phyloP scores from a whole-genome alignment of 768 basidiomycete species.

The Podaxis sp. region DNA sequence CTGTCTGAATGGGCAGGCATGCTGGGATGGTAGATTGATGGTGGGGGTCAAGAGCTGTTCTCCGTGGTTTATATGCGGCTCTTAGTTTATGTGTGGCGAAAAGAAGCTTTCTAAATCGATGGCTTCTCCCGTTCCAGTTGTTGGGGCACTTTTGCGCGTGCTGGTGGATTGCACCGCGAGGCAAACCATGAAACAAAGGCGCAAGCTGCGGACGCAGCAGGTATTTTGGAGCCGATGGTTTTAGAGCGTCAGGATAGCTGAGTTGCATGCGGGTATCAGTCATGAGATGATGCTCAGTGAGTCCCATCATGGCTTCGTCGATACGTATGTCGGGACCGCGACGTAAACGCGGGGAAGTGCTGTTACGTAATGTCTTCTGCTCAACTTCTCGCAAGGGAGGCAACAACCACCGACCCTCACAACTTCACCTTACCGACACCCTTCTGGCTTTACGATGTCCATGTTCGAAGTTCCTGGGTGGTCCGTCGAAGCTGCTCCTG shows the following conservation, averaged over 20 bases:
- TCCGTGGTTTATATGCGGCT: not conserved
- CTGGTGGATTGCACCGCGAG: not conserved
- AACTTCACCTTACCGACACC: not conserved
- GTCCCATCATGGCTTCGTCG: not conserved
- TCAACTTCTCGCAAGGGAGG: not conserved
- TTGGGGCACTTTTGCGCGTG: not conserved
- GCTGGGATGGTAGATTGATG: not conserved
- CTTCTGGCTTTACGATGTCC: constrained; percentile 2
- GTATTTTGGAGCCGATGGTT: no score
- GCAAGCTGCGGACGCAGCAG: not conserved
- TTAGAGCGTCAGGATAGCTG: no score
- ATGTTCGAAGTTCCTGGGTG: constrained; percentile 69
- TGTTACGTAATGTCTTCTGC: not conserved
- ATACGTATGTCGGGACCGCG: no score
- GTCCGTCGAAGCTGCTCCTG: constrained; percentile 47
- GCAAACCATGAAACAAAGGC: not conserved
- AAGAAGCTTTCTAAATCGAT: not conserved
- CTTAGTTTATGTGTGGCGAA: no score
- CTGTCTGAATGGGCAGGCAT: not conserved
- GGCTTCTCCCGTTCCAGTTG: not conserved
- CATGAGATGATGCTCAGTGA: not conserved
- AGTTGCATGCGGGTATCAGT: not conserved
- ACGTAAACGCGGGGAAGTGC: no score
- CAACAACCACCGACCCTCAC: not conserved
- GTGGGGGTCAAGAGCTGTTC: no score